These are phyloP conservation scores for Fusarium sp. DNA, from an alignment of 2,329 filamentous ascomycete species.

Conservation along the genomic window DNA sequence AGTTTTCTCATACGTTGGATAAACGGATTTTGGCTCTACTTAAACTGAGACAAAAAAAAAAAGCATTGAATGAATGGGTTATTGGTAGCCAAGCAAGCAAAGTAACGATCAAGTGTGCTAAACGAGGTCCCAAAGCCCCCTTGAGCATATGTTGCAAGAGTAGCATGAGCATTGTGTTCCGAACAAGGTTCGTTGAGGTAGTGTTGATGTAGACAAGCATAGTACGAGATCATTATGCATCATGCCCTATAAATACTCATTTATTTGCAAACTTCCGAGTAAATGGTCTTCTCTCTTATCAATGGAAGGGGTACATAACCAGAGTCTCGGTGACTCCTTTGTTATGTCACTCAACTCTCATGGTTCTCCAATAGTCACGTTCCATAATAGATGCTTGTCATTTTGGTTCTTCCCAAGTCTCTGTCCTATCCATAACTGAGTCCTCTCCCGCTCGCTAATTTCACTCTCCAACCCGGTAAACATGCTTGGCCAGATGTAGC, in stretches of 20 bases:
- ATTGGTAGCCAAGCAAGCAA: not conserved
- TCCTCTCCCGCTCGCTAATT: conserved; percentile 10
- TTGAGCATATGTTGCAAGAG: not conserved
- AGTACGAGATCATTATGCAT: not conserved
- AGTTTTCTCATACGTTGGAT: not conserved
- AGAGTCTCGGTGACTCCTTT: not conserved
- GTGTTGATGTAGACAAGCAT: not conserved
- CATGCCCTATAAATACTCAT: not conserved
- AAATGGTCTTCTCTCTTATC: not conserved
- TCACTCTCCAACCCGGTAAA: not conserved
- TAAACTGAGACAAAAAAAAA: not conserved
- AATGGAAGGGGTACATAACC: not conserved
- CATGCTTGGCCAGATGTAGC: not conserved
- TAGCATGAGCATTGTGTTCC: not conserved
- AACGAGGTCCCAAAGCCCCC: not conserved
- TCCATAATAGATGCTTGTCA: not conserved
- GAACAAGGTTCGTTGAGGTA: not conserved
- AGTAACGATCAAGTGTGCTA: not conserved
- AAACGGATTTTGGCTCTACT: not conserved
- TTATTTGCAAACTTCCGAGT: not conserved
- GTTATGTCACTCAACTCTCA: not conserved
- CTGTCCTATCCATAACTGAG: not conserved
- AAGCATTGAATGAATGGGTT: not conserved
- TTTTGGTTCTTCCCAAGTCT: not conserved
- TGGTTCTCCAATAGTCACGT: not conserved